Base-by-base conservation (phyloP, 768 basidiomycete species). In the Mycena kentingensis region DNA sequence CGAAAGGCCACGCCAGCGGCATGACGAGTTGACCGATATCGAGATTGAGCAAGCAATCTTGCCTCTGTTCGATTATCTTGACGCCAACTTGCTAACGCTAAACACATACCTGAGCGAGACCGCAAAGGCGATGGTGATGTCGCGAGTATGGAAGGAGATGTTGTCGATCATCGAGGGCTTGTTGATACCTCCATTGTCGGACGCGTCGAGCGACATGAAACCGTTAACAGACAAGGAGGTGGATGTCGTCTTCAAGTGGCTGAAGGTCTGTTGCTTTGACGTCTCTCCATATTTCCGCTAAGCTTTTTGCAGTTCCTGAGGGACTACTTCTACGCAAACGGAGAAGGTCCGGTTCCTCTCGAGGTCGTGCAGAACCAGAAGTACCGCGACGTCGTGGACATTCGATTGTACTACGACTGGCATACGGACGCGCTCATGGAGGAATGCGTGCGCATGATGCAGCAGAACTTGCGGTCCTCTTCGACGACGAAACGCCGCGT, bases 231-330 rank as follows among this genome's bases (percentile, higher is more conserved):
- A 98, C 63, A 95, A 96, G 71, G 97, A 98, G 72, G 90, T 98
- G 31, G 97, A 98, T 66, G 88, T 98, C 53, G 96, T 95, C n/a
- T 93, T 98, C 75, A 96, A 94, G 67, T 98, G 97, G 93, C 68
- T 98, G 48, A 95, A 94, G 84, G 94, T 90, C 15, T 6, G 5
- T 32, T 28, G 6, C 32, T n/a, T n/a, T n/a, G n/a, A n/a, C n/a
- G n/a, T n/a, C n/a, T n/a, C n/a, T n/a, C n/a, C n/a, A n/a, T n/a
- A n/a, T n/a, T n/a, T n/a, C n/a, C n/a, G n/a, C n/a, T n/a, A n/a
- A n/a, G n/a, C n/a, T n/a, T 6, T 38, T 16, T 18, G 6, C 55
- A 96, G 92, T 98, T 98, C 77, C 64, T 99, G 66, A 77, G 88
- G 51, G 92, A 97, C 66, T 99, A 93, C 74, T 98, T 98, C 77